Conservation (phyloP, 2,329 filamentous ascomycete genomes). For the Apiospora hydei region DNA sequence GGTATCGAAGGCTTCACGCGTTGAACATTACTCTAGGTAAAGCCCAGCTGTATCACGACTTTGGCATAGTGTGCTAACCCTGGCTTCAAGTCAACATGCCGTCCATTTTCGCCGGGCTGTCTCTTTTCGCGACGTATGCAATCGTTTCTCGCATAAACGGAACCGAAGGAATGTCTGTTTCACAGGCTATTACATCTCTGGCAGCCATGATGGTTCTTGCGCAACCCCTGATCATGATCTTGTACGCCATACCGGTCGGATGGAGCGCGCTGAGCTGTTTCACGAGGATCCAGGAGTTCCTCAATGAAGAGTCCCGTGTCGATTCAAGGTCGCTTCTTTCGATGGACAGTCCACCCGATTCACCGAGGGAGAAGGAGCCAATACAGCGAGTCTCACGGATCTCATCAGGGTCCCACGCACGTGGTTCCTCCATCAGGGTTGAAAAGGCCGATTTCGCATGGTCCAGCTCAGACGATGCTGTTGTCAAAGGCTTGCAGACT, state of each 20-base stretch:
- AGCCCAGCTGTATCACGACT: neutral
- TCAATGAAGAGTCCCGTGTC: slow-evolving; percentile 23
- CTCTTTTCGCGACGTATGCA: slow-evolving; percentile 39
- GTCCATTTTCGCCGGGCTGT: slow-evolving; percentile 33
- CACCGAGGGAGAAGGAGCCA: slow-evolving; percentile 1
- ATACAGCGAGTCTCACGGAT: neutral
- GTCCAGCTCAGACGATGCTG: neutral
- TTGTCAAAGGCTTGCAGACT: slow-evolving; percentile 21
- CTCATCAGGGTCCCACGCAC: neutral
- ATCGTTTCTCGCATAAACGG: slow-evolving; percentile 34
- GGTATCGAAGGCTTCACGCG: slow-evolving; percentile 30
- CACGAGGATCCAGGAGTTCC: slow-evolving; percentile 35
- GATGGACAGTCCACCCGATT: neutral
- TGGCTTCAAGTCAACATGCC: slow-evolving; percentile 26
- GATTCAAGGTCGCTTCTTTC: slow-evolving; percentile 19
- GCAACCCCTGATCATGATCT: slow-evolving; percentile 34
- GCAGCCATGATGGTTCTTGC: slow-evolving; percentile 37
- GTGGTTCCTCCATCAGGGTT: neutral
- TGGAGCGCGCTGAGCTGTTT: slow-evolving; percentile 39
- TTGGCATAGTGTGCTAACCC: neutral
- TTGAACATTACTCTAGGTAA: slow-evolving; percentile 31
- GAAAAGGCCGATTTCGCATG: slow-evolving; percentile 23
- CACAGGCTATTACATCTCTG: slow-evolving; percentile 37
- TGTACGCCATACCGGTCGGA: slow-evolving; percentile 36
- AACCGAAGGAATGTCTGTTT: slow-evolving; percentile 27